These are phyloP conservation scores for Clavaria fumosa DNA, from an alignment of 768 basidiomycete species.

Conservation along the genomic window DNA sequence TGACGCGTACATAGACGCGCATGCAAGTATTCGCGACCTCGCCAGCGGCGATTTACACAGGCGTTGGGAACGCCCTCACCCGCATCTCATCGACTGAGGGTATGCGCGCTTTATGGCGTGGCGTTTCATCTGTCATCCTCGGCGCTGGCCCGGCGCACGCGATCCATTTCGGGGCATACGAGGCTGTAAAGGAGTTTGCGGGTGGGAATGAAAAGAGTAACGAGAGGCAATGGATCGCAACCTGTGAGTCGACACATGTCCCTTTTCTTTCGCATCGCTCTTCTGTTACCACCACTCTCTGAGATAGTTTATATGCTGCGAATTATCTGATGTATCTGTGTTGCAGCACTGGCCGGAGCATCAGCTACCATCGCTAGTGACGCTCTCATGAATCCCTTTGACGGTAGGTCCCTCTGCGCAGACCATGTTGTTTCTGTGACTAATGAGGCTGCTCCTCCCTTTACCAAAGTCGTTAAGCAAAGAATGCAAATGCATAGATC, in stretches of 20 bases:
- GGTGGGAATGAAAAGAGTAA: slow-evolving; percentile 74
- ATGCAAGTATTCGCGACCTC: slow-evolving; percentile 95
- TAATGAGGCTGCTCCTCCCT: slow-evolving; percentile 8
- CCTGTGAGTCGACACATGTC: slow-evolving; percentile 49
- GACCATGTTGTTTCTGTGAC: no score
- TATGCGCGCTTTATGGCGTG: slow-evolving; percentile 81
- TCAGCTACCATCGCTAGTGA: slow-evolving; percentile 90
- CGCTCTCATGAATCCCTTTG: slow-evolving; percentile 99
- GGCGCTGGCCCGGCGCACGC: slow-evolving; percentile 98
- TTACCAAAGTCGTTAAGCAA: slow-evolving; percentile 85
- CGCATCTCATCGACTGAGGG: slow-evolving; percentile 94
- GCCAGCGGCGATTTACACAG: slow-evolving; percentile 74
- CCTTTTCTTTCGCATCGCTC: not conserved
- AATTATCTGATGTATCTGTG: slow-evolving; percentile 6
- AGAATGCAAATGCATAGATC: slow-evolving; percentile 98
- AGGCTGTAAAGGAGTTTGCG: slow-evolving; percentile 83
- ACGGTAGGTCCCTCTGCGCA: slow-evolving; percentile 53
- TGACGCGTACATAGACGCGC: no score
- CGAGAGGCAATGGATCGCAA: slow-evolving; percentile 79
- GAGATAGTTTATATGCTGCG: slow-evolving; percentile 1
- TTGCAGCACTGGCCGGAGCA: slow-evolving; percentile 77
- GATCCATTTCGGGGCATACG: slow-evolving; percentile 92
- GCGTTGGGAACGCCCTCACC: slow-evolving; percentile 79
- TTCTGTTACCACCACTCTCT: slow-evolving; percentile 1
- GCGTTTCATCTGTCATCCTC: slow-evolving; percentile 88